Base-by-base conservation (phyloP, 2,329 filamentous ascomycete genomes). In the Penicillium sp. region DNA sequence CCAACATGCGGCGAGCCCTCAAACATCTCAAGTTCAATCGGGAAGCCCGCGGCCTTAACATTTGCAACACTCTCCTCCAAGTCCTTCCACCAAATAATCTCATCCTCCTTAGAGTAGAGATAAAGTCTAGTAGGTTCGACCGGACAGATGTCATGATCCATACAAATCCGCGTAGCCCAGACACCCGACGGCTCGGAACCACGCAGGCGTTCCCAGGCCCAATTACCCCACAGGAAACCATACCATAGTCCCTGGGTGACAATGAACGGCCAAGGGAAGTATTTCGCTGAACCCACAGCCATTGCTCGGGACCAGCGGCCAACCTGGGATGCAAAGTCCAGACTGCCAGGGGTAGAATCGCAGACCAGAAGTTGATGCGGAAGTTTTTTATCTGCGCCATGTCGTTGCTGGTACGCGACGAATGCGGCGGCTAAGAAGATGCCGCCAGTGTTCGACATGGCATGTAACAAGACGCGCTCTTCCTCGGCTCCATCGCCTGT, bases 1-100 rank as follows among this genome's bases (percentile, higher is more conserved):
- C 82, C 83, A 18, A 86, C 85, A 68, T 89, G 85, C 1, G 78
- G 73, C 48, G 81, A 85, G 4, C 79, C 81, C 48, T 83, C 77
- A 58, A 88, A 88, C 27, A 80, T 63, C 54, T 83, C 80, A 20
- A 76, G 72, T 1, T 77, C 72, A 1, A 81, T 78, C 22, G 67
- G 64, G 59, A 81, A 86, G 0, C 85, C 85, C 51, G 74, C 71
- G 12, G 74, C 45, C 46, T 57, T 64, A 11, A 59, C 63, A 29
- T 48, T 23, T 6, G 63, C 63, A 41, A 62, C 63, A 49, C 58
- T 61, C n/a, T 56, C 53, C 49, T 66, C 63, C 54, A 66, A 45
- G 47, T 66, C 63, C 50, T 62, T 47, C 50, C 56, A 66, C 29
- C 60, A 52, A 48, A 66, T 64, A 35, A 66, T 66, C 54, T 66